Evolutionary conservation across 305 asterid species (phyloP).

Genomic region (Fraxinus ornus): DNA sequence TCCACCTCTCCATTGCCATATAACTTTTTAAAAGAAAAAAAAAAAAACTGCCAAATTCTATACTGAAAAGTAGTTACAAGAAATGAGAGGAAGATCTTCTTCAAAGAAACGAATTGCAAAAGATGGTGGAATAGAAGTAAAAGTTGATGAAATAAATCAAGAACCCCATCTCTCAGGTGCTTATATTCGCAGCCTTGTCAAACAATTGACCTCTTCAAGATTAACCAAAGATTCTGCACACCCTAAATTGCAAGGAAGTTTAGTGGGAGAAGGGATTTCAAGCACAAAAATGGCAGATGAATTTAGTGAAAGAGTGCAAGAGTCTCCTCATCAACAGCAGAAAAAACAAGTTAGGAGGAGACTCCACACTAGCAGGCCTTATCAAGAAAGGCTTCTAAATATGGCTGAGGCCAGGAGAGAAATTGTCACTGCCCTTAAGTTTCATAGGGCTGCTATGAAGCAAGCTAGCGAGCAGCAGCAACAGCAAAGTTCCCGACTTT

Average conservation of each 20-base stretch:
- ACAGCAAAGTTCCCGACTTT: slow-evolving; percentile 28
- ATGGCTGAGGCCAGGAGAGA: slow-evolving; percentile 98
- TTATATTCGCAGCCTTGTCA: slow-evolving; percentile 85
- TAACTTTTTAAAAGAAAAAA: background rate
- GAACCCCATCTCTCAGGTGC: slow-evolving; percentile 88
- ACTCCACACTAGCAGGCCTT: slow-evolving; percentile 88
- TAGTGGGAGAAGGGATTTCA: slow-evolving; percentile 48
- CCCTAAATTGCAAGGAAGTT: slow-evolving; percentile 33
- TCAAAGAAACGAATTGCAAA: slow-evolving; percentile 40
- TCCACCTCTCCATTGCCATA: background rate
- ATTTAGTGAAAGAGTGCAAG: slow-evolving; percentile 22
- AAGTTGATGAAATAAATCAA: slow-evolving; percentile 41
- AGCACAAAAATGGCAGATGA: slow-evolving; percentile 31
- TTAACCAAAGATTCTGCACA: slow-evolving; percentile 36
- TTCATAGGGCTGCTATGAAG: slow-evolving; percentile 88
- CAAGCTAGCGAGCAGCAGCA: slow-evolving; percentile 33
- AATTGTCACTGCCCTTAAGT: slow-evolving; percentile 92
- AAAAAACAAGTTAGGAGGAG: slow-evolving; percentile 85
- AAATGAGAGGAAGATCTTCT: slow-evolving; percentile 77
- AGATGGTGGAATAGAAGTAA: slow-evolving; percentile 39
- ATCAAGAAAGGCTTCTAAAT: slow-evolving; percentile 88
- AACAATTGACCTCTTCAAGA: slow-evolving; percentile 77
- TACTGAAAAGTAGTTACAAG: background rate
- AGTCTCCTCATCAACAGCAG: slow-evolving; percentile 26
- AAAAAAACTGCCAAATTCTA: background rate